Percentiles rank a stretch among this genome's conserved stretches.
These are phyloP conservation scores for Spencermartinsiella ligniputridi DNA, from an alignment of 1,139 yeast genomes.

Conservation along the genomic window DNA sequence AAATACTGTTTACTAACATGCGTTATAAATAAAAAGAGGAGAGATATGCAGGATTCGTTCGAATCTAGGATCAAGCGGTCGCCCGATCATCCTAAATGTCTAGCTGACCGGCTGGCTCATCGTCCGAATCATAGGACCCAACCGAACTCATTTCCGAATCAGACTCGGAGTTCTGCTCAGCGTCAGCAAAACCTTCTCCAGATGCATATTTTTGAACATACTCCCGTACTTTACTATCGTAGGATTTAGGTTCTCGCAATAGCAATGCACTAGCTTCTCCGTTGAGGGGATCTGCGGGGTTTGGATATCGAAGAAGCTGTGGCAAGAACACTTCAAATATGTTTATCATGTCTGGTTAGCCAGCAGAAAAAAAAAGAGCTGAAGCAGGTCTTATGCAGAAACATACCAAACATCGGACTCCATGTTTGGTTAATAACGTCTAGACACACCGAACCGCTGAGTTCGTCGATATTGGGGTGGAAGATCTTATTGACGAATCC, in stretches of 20 bases:
- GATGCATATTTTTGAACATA: constrained; percentile 76
- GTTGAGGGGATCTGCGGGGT: constrained; percentile 90
- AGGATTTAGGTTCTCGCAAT: constrained; percentile 63
- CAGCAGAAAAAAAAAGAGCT: constrained; percentile 1
- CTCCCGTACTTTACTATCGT: constrained; percentile 62
- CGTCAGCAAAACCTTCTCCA: constrained; percentile 34
- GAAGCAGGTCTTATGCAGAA: neutral
- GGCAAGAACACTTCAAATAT: constrained; percentile 93
- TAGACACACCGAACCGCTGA: constrained; percentile 89
- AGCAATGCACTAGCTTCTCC: constrained; percentile 85
- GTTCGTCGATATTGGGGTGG: constrained; percentile 76
- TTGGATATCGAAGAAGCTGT: constrained; percentile 85
- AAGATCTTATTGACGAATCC: constrained; percentile 89
- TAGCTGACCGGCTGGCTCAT: constrained; percentile 42
- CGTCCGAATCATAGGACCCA: constrained; percentile 43
- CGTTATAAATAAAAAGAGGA: neutral
- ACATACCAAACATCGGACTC: constrained; percentile 90
- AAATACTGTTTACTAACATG: neutral
- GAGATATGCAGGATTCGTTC: constrained; percentile 1
- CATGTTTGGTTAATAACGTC: constrained; percentile 97
- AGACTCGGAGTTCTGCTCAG: constrained; percentile 37
- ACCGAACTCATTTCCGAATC: constrained; percentile 43
- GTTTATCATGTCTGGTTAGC: constrained; percentile 48
- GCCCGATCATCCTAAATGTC: constrained; percentile 28
- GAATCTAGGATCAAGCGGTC: neutral